Evolutionary conservation across 345 rosid genomes (phyloP), one percentile per base, ranked within the genome.

Genomic region (Trapa bicornis): DNA sequence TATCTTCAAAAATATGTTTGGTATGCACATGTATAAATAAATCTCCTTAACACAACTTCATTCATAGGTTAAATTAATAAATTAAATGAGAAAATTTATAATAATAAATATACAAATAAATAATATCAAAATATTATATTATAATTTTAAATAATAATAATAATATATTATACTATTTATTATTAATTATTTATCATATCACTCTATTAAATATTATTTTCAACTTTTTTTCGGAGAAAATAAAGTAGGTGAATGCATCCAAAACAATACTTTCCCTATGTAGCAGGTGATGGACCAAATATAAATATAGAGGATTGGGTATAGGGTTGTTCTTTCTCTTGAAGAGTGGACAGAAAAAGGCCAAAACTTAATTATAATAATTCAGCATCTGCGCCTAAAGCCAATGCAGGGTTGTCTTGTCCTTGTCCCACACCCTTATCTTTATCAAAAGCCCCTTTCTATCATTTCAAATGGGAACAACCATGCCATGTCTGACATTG

Each of bases 231-330:
- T 52, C 57, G 22, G 4, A 22, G 29, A 22, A 22, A 22, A 22
- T 22, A 1, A 52, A 17, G 57, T 0, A 52, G 11, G 35, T 33
- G 8, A 11, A 22, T n/a, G 33, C 0, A 11, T 54, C 60, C 60
- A 54, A 54, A 54, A 4, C 17, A 10, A 12, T 22, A 22, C 33
- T 35, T n/a, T 22, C 22, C 60, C 60, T 3, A n/a, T 35, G 22
- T 54, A 12, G 11, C 60, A 54, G 60, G 60, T 54, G 60, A 22
- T 22, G 60, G 60, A 54, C 60, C 60, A 54, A 54, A 54, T 54
- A n/a, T 22, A 8, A 54, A 54, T 54, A 1, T 22, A 54, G 29
- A 22, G 1, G 33, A 22, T 10, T 54, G 4, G 33, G 33, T 54
- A 1, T 6, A 54, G 0, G 35, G 8, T 22, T n/a, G 60, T n/a